A percentile compares a stretch with the other conserved stretches of the same genome.
Evolutionary conservation across 306 rosid species (phyloP).

Genomic region (Lagenaria siceraria): DNA sequence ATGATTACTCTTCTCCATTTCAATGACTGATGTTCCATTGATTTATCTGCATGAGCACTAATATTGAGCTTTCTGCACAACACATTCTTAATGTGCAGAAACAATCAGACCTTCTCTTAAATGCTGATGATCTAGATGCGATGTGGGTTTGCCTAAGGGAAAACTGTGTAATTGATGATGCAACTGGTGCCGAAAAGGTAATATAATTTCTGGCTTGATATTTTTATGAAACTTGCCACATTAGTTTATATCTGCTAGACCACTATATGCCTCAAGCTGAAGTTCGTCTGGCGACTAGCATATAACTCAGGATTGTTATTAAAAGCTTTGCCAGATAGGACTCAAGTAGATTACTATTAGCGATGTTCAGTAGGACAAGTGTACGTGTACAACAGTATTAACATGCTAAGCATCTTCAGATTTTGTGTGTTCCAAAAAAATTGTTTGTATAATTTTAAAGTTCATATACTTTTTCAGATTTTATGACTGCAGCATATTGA

Average conservation of each 20-base stretch:
- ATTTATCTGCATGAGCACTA: conserved; percentile 2
- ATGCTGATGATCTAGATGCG: conserved; percentile 96
- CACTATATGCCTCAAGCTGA: neutral
- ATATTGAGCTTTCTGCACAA: neutral
- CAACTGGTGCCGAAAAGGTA: conserved; percentile 98
- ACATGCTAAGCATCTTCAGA: neutral
- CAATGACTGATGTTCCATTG: conserved; percentile 5
- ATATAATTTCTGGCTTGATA: conserved; percentile 3
- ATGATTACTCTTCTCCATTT: neutral
- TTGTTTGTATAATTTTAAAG: neutral
- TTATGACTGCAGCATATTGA: neutral
- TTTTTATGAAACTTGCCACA: conserved; percentile 2
- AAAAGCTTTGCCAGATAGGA: neutral
- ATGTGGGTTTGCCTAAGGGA: conserved; percentile 98
- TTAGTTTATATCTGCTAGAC: neutral
- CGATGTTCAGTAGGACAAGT: neutral
- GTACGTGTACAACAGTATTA: neutral
- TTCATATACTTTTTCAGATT: neutral
- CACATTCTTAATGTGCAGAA: conserved; percentile 39
- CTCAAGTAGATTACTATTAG: neutral
- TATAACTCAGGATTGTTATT: neutral
- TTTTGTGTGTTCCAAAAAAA: neutral
- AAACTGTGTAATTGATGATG: conserved; percentile 96
- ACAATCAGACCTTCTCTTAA: conserved; percentile 92
- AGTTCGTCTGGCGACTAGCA: neutral